Evolutionary conservation across 805 yeast genomes (phyloP), one percentile per base, ranked within the genome.

Genomic region (Barnettozyma siamensis): DNA sequence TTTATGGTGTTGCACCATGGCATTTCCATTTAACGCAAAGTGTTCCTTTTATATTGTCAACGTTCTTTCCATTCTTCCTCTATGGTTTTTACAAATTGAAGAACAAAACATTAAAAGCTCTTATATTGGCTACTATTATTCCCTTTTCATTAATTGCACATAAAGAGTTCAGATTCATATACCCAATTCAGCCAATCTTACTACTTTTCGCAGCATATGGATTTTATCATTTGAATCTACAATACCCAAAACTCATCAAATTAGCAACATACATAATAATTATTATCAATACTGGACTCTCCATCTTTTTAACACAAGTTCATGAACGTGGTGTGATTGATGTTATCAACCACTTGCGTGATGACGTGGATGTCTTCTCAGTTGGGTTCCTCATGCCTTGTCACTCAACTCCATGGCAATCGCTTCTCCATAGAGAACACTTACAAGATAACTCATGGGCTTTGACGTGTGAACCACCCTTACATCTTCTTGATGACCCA

Each of bases 391-490:
- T 93, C 13, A 88, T 89, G 57, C 99, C 99, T 0, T 93, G 99
- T 54, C 99, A 93, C 60, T 89, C 98, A 0, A 91, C 97, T 0
- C 99, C 99, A 2, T 85, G 93, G 80, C 96, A 88, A 56, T 76
- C 93, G 20, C 79, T 83, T 57, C 62, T 93, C 31, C 95, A 89
- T 55, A 64, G 84, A 18, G 59, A 66, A 9, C 72, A 68, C 21
- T 55, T 73, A 4, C 31, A 33, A 13, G 30, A 29, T 11, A 50
- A 58, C 1, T 72, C 80, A 1, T 85, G 96, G 95, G 80, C 82
- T 41, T 65, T 93, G 31, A 78, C 95, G 0, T 93, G 99, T 60
- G 94, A 88, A 43, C 99, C 99, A 0, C 98, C 99, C 1, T 58
- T 67, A 20, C 63, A 64, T 50, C 43, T 69, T 8, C 33, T 68